Percentiles rank a stretch among this genome's conserved stretches.
Conservation (phyloP, 208 protist species). For the Blastocrithidia nonstop region DNA sequence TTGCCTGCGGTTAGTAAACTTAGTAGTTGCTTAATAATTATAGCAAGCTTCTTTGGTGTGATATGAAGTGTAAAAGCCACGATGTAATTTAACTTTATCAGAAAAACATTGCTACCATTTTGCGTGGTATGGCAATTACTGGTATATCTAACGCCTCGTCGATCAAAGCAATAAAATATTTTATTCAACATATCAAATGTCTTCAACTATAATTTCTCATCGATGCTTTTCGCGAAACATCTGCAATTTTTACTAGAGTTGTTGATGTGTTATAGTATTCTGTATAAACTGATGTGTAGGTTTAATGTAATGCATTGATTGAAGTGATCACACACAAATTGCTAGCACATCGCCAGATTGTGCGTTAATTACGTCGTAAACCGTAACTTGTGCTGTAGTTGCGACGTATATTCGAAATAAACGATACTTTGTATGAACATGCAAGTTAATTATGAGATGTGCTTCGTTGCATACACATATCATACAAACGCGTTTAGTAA, state of each 20-base stretch:
- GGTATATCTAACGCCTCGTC: no score
- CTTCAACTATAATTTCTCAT: no score
- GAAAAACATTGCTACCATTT: no score
- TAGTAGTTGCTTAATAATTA: background rate
- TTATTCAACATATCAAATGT: no score
- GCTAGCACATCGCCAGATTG: background rate
- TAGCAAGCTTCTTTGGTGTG: background rate
- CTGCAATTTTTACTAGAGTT: constrained; percentile 8
- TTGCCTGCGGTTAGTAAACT: background rate
- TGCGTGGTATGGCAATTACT: no score
- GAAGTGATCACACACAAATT: constrained; percentile 7
- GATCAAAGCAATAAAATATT: no score
- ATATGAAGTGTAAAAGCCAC: background rate
- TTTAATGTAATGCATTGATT: constrained; percentile 7
- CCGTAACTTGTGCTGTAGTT: constrained; percentile 31
- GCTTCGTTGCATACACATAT: constrained; percentile 29
- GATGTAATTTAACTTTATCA: no score
- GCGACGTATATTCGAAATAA: constrained; percentile 49
- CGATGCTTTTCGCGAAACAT: constrained; percentile 27
- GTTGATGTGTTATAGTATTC: constrained; percentile 9
- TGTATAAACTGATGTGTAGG: constrained; percentile 9
- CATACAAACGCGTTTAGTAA: constrained; percentile 18
- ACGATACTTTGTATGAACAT: constrained; percentile 11
- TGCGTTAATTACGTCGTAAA: constrained; percentile 10
- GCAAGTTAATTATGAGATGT: constrained; percentile 56